Base-by-base conservation (phyloP, 345 rosid species). In the Cardamine occulta region DNA sequence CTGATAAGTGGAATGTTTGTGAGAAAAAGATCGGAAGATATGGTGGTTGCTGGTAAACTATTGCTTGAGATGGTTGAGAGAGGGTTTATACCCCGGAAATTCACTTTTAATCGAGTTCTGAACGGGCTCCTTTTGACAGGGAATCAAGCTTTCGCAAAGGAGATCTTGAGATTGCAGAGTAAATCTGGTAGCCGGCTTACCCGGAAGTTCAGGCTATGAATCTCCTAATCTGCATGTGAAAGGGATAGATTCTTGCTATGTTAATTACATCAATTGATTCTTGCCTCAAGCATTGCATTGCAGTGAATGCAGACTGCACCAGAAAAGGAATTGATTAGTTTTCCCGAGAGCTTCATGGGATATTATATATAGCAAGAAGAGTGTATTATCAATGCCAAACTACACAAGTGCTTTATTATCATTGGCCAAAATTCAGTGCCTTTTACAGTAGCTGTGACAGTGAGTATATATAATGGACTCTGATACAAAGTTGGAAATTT, bases 41-140 rank as follows among this genome's bases (percentile, higher is more conserved):
- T 90, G 82, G 26, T 89, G 70, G 82, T 88, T 54, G 97, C 98
- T 28, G 97, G 97, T 72, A 87, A 86, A 64, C 77, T 89, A 64
- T 80, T 91, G 79, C 73, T 91, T 77, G 93, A 94, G 84, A 94
- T 94, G 98, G 88, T 90, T 77, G 97, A 86, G 79, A 86, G 97
- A 80, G 93, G 97, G 63, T 94, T 89, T 82, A 68, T 88, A 32
- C 98, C 98, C 10, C 79, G 90, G 74, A 91, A 68, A 53, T 84
- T 91, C 67, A 87, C 85, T 74, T 89, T 90, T 82, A 89, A 85
- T 73, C 84, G 88, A 67, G 88, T 94, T 79, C 67, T 94, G 80
- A 81, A 91, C 60, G 97, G 98, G 66, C 96, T 94, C 68, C 82
- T 86, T 68, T 66, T 94, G 61, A 91, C 93, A 5, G 98, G 98